Evolutionary conservation across 2,329 filamentous ascomycete species (phyloP), one percentile per base, ranked within the genome.

Genomic region (Fusarium secorum): DNA sequence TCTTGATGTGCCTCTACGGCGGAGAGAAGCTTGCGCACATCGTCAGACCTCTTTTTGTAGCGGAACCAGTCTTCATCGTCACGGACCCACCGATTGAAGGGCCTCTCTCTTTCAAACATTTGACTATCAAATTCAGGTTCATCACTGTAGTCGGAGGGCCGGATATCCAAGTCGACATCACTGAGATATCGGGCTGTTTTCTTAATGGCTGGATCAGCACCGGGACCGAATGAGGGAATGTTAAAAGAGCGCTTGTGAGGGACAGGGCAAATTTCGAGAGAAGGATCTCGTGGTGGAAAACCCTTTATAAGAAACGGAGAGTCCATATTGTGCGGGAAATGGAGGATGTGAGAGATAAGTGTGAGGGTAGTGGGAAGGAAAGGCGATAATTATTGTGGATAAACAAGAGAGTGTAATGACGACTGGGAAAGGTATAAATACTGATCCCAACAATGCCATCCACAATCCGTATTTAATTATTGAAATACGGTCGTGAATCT

Each of bases 1-100:
- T 56, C 45, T n/a, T 54, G 41, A n/a, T 55, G 49, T 13, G 20
- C 35, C n/a, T 69, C 48, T 39, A 64, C 28, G 22, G 42, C 39
- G 18, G 44, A 63, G 35, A 68, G 56, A 57, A 68, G 64, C n/a
- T 57, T 68, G n/a, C 65, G 64, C 30, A 46, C 51, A 13, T 63
- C 57, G 41, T 68, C 65, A 17, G 35, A 41, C 30, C 60, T 49
- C 39, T 54, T 69, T 30, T 28, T 60, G 18, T 45, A 59, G 7
- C 39, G 30, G 28, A 60, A n/a, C 65, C 60, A 69, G 33, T 69
- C 53, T 36, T 69, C 66, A 24, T 52, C 26, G 3, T 60, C 60
- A 24, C 30, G 53, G 26, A 68, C 33, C 64, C 49, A 68, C 22
- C n/a, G 44, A n/a, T 49, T 60, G 8, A 38, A 42, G 11, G 24